Evolutionary conservation across 805 yeast genomes (phyloP).

Genomic region (Wickerhamiella galacta): DNA sequence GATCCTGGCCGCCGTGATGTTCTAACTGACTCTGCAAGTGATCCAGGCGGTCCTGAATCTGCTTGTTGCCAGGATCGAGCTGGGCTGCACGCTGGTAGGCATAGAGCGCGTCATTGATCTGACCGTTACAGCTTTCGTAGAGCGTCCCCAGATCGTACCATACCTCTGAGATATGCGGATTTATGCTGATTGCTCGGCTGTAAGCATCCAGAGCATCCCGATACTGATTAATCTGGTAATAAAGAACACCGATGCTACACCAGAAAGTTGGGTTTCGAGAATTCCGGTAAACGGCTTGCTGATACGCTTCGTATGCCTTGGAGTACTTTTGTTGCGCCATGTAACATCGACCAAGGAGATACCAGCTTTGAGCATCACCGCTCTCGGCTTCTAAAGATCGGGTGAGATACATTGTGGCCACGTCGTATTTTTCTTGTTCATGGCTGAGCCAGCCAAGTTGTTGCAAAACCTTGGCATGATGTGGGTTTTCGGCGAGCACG

Average conservation of each 20-base stretch:
- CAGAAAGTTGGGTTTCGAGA: slow-evolving; percentile 96
- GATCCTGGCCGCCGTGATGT: too few species aligned
- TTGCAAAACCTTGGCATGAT: slow-evolving; percentile 90
- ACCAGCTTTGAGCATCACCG: slow-evolving; percentile 93
- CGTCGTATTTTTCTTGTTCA: slow-evolving; percentile 50
- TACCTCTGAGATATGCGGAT: slow-evolving; percentile 91
- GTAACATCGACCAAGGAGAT: slow-evolving; percentile 88
- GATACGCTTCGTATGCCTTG: slow-evolving; percentile 95
- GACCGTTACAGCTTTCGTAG: slow-evolving; percentile 94
- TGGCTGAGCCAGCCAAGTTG: slow-evolving; percentile 92
- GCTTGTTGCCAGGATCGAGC: slow-evolving; percentile 85
- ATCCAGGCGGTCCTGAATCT: slow-evolving; percentile 81
- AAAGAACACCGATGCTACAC: slow-evolving; percentile 89
- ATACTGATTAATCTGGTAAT: slow-evolving; percentile 90
- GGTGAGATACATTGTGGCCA: slow-evolving; percentile 64
- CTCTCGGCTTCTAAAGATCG: slow-evolving; percentile 83
- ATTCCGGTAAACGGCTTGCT: slow-evolving; percentile 94
- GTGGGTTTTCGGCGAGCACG: slow-evolving; percentile 75
- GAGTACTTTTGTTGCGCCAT: slow-evolving; percentile 92
- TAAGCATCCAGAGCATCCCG: slow-evolving; percentile 95
- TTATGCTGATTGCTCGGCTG: slow-evolving; percentile 86
- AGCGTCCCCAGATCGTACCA: slow-evolving; percentile 98
- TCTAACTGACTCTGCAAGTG: slow-evolving; percentile 34
- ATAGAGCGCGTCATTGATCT: slow-evolving; percentile 84
- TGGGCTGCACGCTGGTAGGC: slow-evolving; percentile 95